Evolutionary conservation across 305 asterid species (phyloP).

Genomic region (Solanum hybrid): DNA sequence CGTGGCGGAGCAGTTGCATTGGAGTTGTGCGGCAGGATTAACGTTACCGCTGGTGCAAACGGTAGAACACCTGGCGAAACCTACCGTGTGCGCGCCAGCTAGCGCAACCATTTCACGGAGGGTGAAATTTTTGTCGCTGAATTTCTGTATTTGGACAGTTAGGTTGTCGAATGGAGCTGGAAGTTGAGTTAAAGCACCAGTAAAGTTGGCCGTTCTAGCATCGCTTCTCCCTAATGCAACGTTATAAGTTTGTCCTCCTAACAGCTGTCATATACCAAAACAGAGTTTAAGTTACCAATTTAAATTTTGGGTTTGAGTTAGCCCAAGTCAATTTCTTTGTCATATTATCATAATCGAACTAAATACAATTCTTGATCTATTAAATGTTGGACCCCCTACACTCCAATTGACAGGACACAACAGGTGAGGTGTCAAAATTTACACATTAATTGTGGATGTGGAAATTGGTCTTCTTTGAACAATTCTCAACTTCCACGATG

Average conservation of each 20-base stretch:
- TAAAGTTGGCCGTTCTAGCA: constrained; percentile 2
- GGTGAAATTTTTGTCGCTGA: neutral
- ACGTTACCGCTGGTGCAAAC: neutral
- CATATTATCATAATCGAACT: neutral
- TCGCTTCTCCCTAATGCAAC: constrained; percentile 8
- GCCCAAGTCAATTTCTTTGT: neutral
- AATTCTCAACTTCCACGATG: neutral
- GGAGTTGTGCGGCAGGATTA: neutral
- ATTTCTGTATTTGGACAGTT: neutral
- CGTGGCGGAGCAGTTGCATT: constrained; percentile 3
- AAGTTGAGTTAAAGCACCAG: neutral
- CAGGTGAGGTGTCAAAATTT: neutral
- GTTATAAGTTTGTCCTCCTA: constrained; percentile 1
- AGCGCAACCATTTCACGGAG: constrained; percentile 7
- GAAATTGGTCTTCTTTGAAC: neutral
- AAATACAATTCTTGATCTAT: neutral
- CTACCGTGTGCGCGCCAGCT: constrained; percentile 8
- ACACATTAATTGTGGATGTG: neutral
- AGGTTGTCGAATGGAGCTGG: constrained; percentile 11
- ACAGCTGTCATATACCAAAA: neutral
- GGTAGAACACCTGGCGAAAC: constrained; percentile 1
- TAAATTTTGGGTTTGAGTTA: neutral
- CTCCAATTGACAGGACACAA: neutral
- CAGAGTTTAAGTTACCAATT: neutral
- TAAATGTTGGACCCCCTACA: neutral